phyloP scores from a whole-genome alignment of 129 eudicot genomes.

The Centrapalus pauciflorus region DNA sequence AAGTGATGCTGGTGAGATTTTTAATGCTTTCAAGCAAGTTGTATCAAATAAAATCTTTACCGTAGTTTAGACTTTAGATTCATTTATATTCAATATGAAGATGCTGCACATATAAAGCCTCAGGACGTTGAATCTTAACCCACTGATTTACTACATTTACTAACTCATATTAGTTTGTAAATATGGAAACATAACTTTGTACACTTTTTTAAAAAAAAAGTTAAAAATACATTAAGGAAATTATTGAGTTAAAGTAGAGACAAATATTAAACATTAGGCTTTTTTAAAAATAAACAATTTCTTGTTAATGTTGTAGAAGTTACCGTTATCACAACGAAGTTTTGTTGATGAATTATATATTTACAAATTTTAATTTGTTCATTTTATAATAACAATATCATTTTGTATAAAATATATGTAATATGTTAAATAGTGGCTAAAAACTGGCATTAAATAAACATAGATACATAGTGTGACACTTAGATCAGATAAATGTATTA shows the following conservation, averaged over 20 bases:
- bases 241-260: not conserved
- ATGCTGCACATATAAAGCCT: not conserved
- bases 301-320: not conserved
- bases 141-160: not conserved
- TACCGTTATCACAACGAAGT: not conserved
- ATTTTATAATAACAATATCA: not conserved
- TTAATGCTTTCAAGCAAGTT: not conserved
- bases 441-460: not conserved
- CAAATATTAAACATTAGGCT: not conserved
- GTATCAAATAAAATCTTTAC: not conserved
- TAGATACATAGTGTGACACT: no score
- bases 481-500: no score
- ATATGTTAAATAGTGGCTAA: not conserved
- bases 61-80: not conserved
- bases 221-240: not conserved
- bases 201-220: no score
- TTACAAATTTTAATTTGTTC: no score
- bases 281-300: no score
- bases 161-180: not conserved
- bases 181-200: not conserved
- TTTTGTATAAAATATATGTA: no score
- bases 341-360: no score
- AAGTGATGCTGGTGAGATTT: slow-evolving; percentile 22
- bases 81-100: not conserved
- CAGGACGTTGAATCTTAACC: not conserved